Evolutionary conservation across 352 stramenopile genomes (phyloP).

Genomic region (Globisporangium rhizosaccharum): DNA sequence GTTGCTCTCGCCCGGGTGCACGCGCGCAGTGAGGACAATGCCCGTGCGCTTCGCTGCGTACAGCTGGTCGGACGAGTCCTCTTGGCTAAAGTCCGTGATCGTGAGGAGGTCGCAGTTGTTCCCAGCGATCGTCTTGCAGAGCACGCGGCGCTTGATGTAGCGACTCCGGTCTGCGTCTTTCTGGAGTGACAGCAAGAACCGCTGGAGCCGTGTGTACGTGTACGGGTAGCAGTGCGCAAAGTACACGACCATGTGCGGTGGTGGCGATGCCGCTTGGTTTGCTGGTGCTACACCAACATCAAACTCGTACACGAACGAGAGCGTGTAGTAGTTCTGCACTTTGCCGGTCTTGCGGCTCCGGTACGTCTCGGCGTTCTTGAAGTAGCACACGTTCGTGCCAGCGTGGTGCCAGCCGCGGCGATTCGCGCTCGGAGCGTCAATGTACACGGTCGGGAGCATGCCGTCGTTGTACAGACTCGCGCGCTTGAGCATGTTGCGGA

Average conservation of each 20-base stretch:
- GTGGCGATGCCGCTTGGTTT: neutral
- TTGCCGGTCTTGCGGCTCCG: conserved; percentile 45
- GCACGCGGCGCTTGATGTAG: conserved; percentile 48
- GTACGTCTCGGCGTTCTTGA: conserved; percentile 68
- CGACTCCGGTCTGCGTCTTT: conserved; percentile 39
- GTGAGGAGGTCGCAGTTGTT: conserved; percentile 88
- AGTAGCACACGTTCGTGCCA: conserved; percentile 80
- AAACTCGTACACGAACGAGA: conserved; percentile 79
- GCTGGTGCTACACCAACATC: neutral
- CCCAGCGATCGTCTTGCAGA: conserved; percentile 80
- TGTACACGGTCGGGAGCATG: conserved; percentile 78
- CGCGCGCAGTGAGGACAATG: conserved; percentile 77
- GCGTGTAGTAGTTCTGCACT: conserved; percentile 53
- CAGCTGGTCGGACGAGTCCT: conserved; percentile 29
- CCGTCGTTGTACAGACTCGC: conserved; percentile 84
- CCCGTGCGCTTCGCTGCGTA: conserved; percentile 28
- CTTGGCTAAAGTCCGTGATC: conserved; percentile 75
- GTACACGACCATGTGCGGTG: conserved; percentile 31
- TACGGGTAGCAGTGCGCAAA: conserved; percentile 87
- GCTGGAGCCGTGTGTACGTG: conserved; percentile 73
- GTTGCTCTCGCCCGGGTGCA: conserved; percentile 89
- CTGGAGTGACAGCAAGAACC: conserved; percentile 44
- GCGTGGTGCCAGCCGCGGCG: conserved; percentile 63
- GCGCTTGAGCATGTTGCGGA: conserved; percentile 85
- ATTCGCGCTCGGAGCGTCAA: conserved; percentile 18